A percentile compares a stretch with the other conserved stretches of the same genome.
Evolutionary conservation across 2,329 filamentous ascomycete species (phyloP).

Genomic region (Fusarium subglutinans): DNA sequence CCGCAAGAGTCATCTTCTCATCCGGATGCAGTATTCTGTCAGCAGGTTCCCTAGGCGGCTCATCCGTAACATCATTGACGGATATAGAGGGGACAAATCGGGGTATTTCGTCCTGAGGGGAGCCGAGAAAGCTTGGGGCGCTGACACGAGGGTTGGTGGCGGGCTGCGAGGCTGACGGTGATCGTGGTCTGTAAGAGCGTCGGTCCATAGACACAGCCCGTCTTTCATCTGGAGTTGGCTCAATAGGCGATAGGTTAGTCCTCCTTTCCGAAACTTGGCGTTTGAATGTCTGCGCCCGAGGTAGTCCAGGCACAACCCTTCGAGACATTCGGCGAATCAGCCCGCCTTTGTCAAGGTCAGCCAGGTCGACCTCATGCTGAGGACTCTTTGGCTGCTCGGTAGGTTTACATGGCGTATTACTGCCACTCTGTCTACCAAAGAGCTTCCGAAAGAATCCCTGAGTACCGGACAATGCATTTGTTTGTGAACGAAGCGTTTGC

Average conservation of each 20-base stretch:
- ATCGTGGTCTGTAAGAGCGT: conserved; percentile 50
- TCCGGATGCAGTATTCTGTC: conserved; percentile 18
- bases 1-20: conserved; percentile 35
- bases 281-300: conserved; percentile 80
- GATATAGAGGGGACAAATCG: conserved; percentile 31
- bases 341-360: conserved; percentile 46
- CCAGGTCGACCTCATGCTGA: conserved; percentile 48
- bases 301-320: conserved; percentile 80
- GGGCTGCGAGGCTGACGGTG: conserved; percentile 34
- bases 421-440: conserved; percentile 38
- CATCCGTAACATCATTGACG: conserved; percentile 22
- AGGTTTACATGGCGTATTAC: conserved; percentile 13
- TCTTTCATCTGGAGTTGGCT: conserved; percentile 71
- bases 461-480: conserved; percentile 37
- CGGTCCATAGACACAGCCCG: conserved; percentile 75
- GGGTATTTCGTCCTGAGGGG: conserved; percentile 31
- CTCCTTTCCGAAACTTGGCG: conserved; percentile 84
- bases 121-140: conserved; percentile 56
- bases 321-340: conserved; percentile 57
- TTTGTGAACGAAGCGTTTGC: conserved; percentile 38
- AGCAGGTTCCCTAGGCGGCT: neutral
- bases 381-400: conserved; percentile 21
- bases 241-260: conserved; percentile 74
- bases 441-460: conserved; percentile 44
- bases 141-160: conserved; percentile 54